phyloP scores from a whole-genome alignment of 805 yeast genomes.

The Teunomyces aglyptinius region DNA sequence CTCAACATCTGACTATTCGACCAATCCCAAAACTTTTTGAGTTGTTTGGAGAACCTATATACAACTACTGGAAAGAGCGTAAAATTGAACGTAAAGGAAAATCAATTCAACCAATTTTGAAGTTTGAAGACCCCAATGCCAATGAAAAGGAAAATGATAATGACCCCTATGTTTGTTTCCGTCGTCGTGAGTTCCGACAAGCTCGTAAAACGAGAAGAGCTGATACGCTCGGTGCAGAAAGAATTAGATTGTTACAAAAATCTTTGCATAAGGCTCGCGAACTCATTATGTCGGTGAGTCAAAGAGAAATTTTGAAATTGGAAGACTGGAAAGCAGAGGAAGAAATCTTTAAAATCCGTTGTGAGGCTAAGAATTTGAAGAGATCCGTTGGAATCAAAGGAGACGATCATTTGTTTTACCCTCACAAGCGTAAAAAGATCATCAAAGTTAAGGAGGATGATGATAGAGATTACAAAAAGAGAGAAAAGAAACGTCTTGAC shows the following conservation, averaged over 20 bases:
- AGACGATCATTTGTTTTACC: conserved; percentile 78
- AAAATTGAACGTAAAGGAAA: conserved; percentile 70
- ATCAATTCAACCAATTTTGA: conserved; percentile 68
- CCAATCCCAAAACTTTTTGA: conserved; percentile 49
- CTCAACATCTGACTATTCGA: conserved; percentile 31
- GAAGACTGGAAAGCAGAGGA: conserved; percentile 61
- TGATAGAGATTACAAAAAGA: conserved; percentile 20
- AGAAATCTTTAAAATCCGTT: conserved; percentile 69
- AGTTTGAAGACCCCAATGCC: conserved; percentile 74
- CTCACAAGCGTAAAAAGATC: conserved; percentile 68
- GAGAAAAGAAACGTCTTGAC: conserved; percentile 22
- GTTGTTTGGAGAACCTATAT: conserved; percentile 62
- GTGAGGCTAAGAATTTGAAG: conserved; percentile 69
- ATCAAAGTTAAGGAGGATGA: conserved; percentile 36
- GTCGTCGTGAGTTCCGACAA: conserved; percentile 92
- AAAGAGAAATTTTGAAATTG: conserved; percentile 66
- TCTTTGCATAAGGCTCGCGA: conserved; percentile 77
- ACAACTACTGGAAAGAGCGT: conserved; percentile 78
- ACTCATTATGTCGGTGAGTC: conserved; percentile 65
- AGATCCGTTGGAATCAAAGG: conserved; percentile 74
- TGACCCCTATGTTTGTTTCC: conserved; percentile 93
- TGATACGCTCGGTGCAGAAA: conserved; percentile 85
- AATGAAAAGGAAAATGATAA: conserved; percentile 80
- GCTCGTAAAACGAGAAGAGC: conserved; percentile 95
- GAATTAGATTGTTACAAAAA: conserved; percentile 66